These are phyloP conservation scores for Pholiota conissans DNA, from an alignment of 768 basidiomycete species.

Conservation along the genomic window DNA sequence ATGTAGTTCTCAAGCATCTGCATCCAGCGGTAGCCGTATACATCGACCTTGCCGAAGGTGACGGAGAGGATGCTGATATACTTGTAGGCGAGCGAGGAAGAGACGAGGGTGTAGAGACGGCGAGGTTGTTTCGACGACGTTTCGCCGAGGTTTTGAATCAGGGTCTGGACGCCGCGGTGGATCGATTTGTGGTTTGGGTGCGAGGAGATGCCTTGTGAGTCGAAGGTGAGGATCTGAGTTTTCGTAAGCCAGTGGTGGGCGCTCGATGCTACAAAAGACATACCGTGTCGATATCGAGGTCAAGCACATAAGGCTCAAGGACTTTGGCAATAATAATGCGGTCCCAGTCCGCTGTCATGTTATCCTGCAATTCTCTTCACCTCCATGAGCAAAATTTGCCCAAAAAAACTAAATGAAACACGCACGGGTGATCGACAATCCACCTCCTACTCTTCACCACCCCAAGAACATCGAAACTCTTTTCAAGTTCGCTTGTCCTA, in stretches of 20 bases:
- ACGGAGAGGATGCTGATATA: slow-evolving; percentile 61
- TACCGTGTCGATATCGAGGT: slow-evolving; percentile 65
- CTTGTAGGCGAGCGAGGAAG: slow-evolving; percentile 56
- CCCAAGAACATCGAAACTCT: slow-evolving; percentile 69
- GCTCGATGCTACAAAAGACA: slow-evolving; percentile 11
- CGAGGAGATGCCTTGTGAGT: slow-evolving; percentile 69
- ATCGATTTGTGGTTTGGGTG: slow-evolving; percentile 88
- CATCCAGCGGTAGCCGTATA: slow-evolving; percentile 28
- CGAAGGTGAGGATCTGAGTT: slow-evolving; percentile 85
- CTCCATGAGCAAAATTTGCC: slow-evolving; percentile 8
- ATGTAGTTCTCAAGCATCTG: slow-evolving; percentile 24
- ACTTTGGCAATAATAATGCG: slow-evolving; percentile 54
- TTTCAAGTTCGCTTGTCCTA: slow-evolving; percentile 57
- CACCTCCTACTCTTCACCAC: slow-evolving; percentile 53
- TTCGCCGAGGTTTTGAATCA: slow-evolving; percentile 31
- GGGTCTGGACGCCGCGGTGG: slow-evolving; percentile 49
- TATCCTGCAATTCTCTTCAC: slow-evolving; percentile 66
- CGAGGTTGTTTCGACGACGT: slow-evolving; percentile 26
- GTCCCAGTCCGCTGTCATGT: slow-evolving; percentile 69
- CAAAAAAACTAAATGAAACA: slow-evolving; percentile 10
- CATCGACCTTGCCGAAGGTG: slow-evolving; percentile 46
- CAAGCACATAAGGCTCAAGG: slow-evolving; percentile 56
- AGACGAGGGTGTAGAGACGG: slow-evolving; percentile 59
- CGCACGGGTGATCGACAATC: slow-evolving; percentile 74
- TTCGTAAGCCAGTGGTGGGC: background rate